Base-by-base conservation (phyloP, 1,139 yeast genomes). In the Oligophagozyma castellii region DNA sequence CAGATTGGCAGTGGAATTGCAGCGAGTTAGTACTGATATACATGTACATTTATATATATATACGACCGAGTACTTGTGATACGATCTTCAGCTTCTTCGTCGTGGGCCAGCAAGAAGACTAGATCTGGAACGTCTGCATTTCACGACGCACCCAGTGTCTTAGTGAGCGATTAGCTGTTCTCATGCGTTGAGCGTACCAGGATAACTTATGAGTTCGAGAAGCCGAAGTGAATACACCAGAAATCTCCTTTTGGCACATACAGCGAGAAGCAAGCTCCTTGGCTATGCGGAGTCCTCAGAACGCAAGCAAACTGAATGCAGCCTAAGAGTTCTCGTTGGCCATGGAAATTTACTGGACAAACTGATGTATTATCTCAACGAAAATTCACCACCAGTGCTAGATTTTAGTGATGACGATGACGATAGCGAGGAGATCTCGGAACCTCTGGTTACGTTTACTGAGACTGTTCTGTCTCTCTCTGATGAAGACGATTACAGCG, bases 271-370 rank as follows among this genome's bases (percentile, higher is more conserved):
- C 11, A 43, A 43, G 28, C 39, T 43, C 12, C 23, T 41, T 26
- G 23, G 27, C 10, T 43, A 45, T 23, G 46, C 46, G 3, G 16
- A 14, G n/a, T 26, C 12, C 8, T 29, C 32, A 14, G 20, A 33
- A 1, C 35, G 28, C n/a, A 32, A 32, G 27, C 37, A 40, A 24
- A 33, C 34, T 26, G 51, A 46, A 24, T 37, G 37, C 22, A 37
- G 45, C 16, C 29, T 46, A 15, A 28, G 51, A n/a, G 35, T 46
- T n/a, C 30, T 46, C 8, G 51, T 46, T 3, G 51, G 51, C 13
- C 51, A 46, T 27, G 51, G 50, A 2, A 44, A 44, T 29, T 31
- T 46, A 27, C 34, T 46, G 19, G 51, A 46, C 22, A 35, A 38
- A 18, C 31, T 45, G 14, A 38, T 42, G 23, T 7, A 12, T 6